Evolutionary conservation across 768 basidiomycete genomes (phyloP), one percentile per base, ranked within the genome.

Genomic region (Trametes maxima): DNA sequence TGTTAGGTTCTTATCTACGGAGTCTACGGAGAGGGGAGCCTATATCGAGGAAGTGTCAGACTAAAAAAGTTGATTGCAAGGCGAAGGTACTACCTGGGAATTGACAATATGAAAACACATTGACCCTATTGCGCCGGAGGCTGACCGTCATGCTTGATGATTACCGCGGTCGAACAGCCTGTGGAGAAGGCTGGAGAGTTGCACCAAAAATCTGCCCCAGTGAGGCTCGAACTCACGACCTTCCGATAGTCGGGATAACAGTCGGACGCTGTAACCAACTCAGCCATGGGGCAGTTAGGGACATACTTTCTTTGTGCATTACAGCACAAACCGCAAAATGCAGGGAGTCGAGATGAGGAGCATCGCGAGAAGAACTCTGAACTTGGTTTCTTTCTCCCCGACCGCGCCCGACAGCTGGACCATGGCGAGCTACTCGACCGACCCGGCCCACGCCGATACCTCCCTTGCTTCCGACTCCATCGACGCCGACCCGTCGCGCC

Each of bases 211-310:
- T n/a, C 66, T 70, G 68, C 69, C 67, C 68, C 82, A 79, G 80
- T 79, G 79, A 85, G 84, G 81, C 79, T 85, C 79, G 84, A 85
- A 85, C 85, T 84, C 80, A 80, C 80, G 83, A 85, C 82, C 82
- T 84, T 84, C 81, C 82, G 82, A 84, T 83, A 69, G 24, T 54
- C 40, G 28, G 2, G 5, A 35, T 86, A 85, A 86, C 85, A 85
- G 85, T 86, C 85, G 84, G 85, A 86, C 85, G 84, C 85, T 85
- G 82, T 86, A 77, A 86, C 85, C 85, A 86, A 85, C 85, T 86
- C 81, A 85, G 84, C 85, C 85, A 86, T 82, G 84, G 84, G 84
- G 85, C 85, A 85, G 13, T 2, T 49, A 25, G 44, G 0, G 7
- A 28, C 4, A 35, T 0, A n/a, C n/a, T n/a, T n/a, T n/a, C n/a